phyloP scores from a whole-genome alignment of 257 asterid genomes.

The Leonotis leonurus region DNA sequence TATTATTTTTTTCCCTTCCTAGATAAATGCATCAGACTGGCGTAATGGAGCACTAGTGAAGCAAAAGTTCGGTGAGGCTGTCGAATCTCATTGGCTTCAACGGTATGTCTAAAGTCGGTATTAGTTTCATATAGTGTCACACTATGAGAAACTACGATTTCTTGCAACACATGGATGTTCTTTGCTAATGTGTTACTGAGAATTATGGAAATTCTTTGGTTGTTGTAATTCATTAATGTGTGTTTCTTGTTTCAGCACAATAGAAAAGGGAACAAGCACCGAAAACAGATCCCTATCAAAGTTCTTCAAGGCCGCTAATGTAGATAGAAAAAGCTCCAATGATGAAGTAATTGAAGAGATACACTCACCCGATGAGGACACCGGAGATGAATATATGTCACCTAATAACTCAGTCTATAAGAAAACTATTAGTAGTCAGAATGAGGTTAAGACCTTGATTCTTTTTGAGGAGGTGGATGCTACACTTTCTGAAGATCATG shows the following conservation, averaged over 20 bases:
- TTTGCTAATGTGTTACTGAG: not conserved
- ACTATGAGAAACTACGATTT: constrained; percentile 1
- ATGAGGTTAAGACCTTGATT: constrained; percentile 57
- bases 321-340: constrained; percentile 32
- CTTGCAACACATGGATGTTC: constrained; percentile 1
- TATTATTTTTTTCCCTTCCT: constrained; percentile 9
- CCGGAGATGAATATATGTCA: constrained; percentile 25
- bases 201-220: not conserved
- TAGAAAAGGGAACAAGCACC: constrained; percentile 32
- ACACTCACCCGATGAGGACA: constrained; percentile 36
- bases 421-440: constrained; percentile 26
- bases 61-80: constrained; percentile 96
- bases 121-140: constrained; percentile 16
- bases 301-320: constrained; percentile 27
- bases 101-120: constrained; percentile 43
- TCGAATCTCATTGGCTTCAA: constrained; percentile 89
- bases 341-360: constrained; percentile 41
- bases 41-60: constrained; percentile 86
- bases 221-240: constrained; percentile 13
- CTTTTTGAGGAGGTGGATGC: constrained; percentile 97
- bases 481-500: constrained; percentile 71
- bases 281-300: constrained; percentile 30
- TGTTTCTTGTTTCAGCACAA: constrained; percentile 44
- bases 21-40: constrained; percentile 99
- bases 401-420: constrained; percentile 25